phyloP scores from a whole-genome alignment of 345 rosid genomes.

The Boechera stricta region DNA sequence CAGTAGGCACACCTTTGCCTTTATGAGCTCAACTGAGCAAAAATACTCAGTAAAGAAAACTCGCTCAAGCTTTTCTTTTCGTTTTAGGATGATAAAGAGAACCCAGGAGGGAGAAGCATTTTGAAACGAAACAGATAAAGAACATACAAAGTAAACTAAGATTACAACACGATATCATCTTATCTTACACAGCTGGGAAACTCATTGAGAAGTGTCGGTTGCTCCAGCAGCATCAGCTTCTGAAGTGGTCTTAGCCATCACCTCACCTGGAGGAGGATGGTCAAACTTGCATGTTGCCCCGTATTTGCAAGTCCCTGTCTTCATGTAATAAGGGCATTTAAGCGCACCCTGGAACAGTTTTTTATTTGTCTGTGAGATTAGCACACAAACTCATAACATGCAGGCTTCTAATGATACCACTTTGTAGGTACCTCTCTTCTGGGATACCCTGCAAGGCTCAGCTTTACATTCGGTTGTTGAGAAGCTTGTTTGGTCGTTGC shows the following conservation, averaged over 20 bases:
- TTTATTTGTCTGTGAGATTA: constrained; percentile 11
- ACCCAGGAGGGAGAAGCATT: background rate
- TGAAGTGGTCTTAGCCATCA: constrained; percentile 56
- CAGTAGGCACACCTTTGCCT: constrained; percentile 1
- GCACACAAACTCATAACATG: constrained; percentile 10
- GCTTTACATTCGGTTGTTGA: constrained; percentile 61
- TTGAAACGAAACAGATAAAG: constrained; percentile 13
- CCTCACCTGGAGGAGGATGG: constrained; percentile 98
- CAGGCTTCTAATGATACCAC: constrained; percentile 9
- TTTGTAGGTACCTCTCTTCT: constrained; percentile 76
- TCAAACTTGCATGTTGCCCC: constrained; percentile 89
- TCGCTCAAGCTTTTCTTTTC: constrained; percentile 29
- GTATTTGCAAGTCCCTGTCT: constrained; percentile 87
- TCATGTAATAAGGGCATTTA: constrained; percentile 93
- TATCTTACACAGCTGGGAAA: constrained; percentile 39
- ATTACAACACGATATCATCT: constrained; percentile 41
- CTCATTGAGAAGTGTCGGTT: constrained; percentile 35
- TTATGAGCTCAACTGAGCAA: background rate
- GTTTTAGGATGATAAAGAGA: constrained; percentile 26
- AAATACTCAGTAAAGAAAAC: constrained; percentile 18
- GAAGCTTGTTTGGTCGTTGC: constrained; percentile 51
- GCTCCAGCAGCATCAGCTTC: constrained; percentile 45
- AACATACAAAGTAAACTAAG: constrained; percentile 14
- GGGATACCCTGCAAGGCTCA: constrained; percentile 92
- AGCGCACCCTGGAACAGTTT: constrained; percentile 62